Evolutionary conservation across 768 basidiomycete species (phyloP).

Genomic region (Phlebiopsis gigantea): DNA sequence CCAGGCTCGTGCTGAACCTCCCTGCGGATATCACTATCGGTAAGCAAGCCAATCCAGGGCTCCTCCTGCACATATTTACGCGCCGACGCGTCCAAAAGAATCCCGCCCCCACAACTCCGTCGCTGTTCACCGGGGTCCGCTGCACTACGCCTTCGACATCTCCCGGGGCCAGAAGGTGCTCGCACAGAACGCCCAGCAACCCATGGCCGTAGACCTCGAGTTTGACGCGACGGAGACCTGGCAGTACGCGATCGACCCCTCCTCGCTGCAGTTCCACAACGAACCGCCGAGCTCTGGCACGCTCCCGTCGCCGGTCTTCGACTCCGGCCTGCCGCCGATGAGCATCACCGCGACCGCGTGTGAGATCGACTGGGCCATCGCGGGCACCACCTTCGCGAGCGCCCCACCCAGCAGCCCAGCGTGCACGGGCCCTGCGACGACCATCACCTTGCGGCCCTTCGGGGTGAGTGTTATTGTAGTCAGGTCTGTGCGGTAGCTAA

Average conservation of each 20-base stretch:
- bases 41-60: conserved; percentile 11
- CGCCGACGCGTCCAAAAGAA: conserved; percentile 30
- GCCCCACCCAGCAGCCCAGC: conserved; percentile 38
- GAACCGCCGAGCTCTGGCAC: conserved; percentile 17
- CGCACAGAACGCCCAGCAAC: conserved; percentile 36
- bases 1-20: conserved; percentile 38
- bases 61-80: neutral
- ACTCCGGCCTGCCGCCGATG: conserved; percentile 42
- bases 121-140: conserved; percentile 48
- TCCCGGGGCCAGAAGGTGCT: conserved; percentile 32
- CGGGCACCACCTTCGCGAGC: conserved; percentile 45
- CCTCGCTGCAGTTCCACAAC: conserved; percentile 25
- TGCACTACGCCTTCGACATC: conserved; percentile 53
- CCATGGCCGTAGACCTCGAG: conserved; percentile 43
- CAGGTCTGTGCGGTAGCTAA: neutral
- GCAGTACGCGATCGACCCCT: conserved; percentile 52
- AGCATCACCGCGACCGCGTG: conserved; percentile 47
- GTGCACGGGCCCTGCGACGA: conserved; percentile 37
- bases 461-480: conserved; percentile 35
- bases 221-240: conserved; percentile 43
- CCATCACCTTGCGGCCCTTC: conserved; percentile 41
- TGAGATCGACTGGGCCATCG: conserved; percentile 40
- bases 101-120: conserved; percentile 45
- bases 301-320: conserved; percentile 33
- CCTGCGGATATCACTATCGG: conserved; percentile 44